Evolutionary conservation across 2,329 filamentous ascomycete genomes (phyloP).

Genomic region (Ilyonectria destructans): DNA sequence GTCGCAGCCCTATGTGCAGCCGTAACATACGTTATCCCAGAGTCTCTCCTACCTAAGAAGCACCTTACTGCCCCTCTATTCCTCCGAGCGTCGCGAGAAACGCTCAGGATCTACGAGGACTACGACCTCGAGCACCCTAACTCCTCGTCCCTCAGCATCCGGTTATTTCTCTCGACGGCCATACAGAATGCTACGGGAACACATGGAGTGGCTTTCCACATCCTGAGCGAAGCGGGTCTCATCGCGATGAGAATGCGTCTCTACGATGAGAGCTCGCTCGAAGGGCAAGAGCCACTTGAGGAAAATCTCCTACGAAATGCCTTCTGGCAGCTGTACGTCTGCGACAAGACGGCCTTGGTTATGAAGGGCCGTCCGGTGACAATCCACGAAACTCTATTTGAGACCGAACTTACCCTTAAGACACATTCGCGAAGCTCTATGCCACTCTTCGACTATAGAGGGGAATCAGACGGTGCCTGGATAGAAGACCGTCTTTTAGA

Average conservation of each 20-base stretch:
- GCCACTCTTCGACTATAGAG: too few relatives aligned
- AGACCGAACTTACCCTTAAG: neutral
- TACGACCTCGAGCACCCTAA: conserved; percentile 29
- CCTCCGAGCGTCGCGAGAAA: conserved; percentile 17
- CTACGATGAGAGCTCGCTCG: conserved; percentile 1
- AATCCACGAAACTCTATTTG: conserved; percentile 19
- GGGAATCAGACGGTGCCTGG: too few relatives aligned
- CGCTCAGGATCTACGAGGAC: conserved; percentile 20
- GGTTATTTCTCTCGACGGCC: conserved; percentile 19
- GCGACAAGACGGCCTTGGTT: conserved; percentile 20
- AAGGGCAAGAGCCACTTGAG: conserved; percentile 3
- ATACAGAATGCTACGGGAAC: conserved; percentile 17
- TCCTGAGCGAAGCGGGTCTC: conserved; percentile 21
- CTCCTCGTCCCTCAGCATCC: conserved; percentile 22
- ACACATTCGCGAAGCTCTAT: too few relatives aligned
- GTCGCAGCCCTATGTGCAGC: conserved; percentile 6
- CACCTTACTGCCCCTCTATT: conserved; percentile 2
- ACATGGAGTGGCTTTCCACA: conserved; percentile 23
- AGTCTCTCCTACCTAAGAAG: neutral
- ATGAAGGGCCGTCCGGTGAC: conserved; percentile 9
- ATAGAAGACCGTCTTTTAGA: too few relatives aligned
- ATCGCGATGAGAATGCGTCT: conserved; percentile 20
- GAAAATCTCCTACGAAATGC: conserved; percentile 12
- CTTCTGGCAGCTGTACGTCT: conserved; percentile 26
- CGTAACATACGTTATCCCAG: conserved; percentile 1